Conservation (phyloP, 768 basidiomycete species). For the Boletus vinaceobasis region DNA sequence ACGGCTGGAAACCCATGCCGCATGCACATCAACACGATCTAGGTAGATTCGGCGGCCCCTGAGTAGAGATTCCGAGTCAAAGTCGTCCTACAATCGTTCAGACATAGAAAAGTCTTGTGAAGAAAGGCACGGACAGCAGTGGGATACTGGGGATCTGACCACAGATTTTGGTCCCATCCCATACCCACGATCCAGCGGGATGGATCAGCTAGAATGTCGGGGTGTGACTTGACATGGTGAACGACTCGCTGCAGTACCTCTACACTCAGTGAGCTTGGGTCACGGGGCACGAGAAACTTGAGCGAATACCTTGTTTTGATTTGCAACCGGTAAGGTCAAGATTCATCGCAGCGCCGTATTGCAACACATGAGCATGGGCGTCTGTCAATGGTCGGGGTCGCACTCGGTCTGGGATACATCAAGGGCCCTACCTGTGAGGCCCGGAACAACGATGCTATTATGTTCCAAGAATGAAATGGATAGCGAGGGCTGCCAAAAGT, state of each 20-base stretch:
- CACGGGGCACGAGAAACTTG: too few species aligned
- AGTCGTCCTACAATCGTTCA: constrained; percentile 52
- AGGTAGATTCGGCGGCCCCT: constrained; percentile 69
- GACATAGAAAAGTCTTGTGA: neutral
- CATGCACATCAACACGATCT: constrained; percentile 78
- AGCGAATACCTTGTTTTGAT: constrained; percentile 53
- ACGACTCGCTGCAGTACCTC: constrained; percentile 65
- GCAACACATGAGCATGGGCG: constrained; percentile 75
- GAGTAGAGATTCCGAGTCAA: constrained; percentile 67
- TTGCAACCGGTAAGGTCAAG: constrained; percentile 57
- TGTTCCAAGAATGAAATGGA: constrained; percentile 25
- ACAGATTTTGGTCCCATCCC: constrained; percentile 94
- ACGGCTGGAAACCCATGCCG: constrained; percentile 77
- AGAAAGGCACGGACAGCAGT: constrained; percentile 51
- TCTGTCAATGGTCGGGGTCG: constrained; percentile 40
- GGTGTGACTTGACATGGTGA: constrained; percentile 52
- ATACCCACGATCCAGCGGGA: constrained; percentile 76
- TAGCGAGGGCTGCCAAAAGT: constrained; percentile 19
- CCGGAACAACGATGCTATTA: constrained; percentile 61
- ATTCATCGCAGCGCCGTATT: constrained; percentile 65
- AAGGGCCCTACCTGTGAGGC: constrained; percentile 55
- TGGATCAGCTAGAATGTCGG: constrained; percentile 51
- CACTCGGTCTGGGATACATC: neutral
- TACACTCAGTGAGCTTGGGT: constrained; percentile 21
- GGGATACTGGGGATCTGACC: constrained; percentile 63